Evolutionary conservation across 1,139 yeast genomes (phyloP).

Genomic region (Hyphopichia khmerensis): DNA sequence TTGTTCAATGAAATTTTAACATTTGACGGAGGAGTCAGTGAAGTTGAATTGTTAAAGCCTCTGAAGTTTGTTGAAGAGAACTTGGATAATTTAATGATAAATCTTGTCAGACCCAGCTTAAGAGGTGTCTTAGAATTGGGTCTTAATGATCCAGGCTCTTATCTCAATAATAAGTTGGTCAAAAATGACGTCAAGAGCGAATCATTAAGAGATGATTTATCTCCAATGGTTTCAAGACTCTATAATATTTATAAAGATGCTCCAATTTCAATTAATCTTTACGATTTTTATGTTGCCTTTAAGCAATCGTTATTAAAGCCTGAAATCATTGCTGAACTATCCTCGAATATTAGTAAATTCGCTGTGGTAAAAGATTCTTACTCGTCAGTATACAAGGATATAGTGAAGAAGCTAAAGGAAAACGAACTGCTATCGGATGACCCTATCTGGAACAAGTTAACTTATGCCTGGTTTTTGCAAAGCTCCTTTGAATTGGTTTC

Average conservation of each 20-base stretch:
- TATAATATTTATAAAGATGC: conserved; percentile 81
- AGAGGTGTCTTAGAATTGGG: conserved; percentile 32
- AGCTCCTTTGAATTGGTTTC: conserved; percentile 40
- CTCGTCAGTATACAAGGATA: conserved; percentile 8
- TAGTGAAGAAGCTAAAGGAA: conserved; percentile 9
- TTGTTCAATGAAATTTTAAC: conserved; percentile 41
- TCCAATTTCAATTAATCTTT: conserved; percentile 67
- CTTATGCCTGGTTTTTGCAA: conserved; percentile 44
- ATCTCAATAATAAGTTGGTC: conserved; percentile 26
- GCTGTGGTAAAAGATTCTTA: conserved; percentile 1
- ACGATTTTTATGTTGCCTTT: conserved; percentile 76
- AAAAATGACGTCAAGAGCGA: conserved; percentile 5
- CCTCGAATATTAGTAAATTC: conserved; percentile 7
- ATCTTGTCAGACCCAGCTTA: conserved; percentile 38
- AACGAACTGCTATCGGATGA: conserved; percentile 11
- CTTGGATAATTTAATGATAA: conserved; percentile 37
- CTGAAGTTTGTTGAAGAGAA: conserved; percentile 35
- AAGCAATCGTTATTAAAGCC: conserved; percentile 50
- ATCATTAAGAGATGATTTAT: conserved; percentile 16
- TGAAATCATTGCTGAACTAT: conserved; percentile 32
- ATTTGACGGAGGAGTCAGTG: conserved; percentile 31
- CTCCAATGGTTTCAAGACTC: conserved; percentile 56
- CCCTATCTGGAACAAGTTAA: conserved; percentile 43
- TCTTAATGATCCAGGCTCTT: conserved; percentile 28
- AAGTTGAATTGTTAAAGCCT: conserved; percentile 13